These are phyloP conservation scores for Xylariaceae sp. DNA, from an alignment of 2,329 filamentous ascomycete genomes.

Conservation along the genomic window DNA sequence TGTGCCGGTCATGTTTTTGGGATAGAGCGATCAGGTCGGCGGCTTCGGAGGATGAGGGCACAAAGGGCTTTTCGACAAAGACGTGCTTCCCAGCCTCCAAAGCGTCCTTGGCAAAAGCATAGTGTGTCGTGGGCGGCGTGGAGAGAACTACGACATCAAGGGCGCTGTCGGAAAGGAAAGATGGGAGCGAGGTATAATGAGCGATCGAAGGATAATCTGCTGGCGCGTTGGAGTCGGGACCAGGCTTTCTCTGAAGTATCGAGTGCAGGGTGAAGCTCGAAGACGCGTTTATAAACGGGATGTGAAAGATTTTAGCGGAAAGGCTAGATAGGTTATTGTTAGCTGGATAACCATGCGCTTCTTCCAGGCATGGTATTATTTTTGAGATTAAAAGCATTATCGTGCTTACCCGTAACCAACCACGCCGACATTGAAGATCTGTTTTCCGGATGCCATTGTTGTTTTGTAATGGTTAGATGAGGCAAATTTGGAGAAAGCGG, in stretches of 20 bases:
- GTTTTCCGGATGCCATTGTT: conserved; percentile 27
- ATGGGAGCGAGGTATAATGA: conserved; percentile 59
- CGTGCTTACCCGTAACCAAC: conserved; percentile 46
- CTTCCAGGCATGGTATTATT: not conserved
- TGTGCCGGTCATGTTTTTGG: conserved; percentile 44
- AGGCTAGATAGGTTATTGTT: conserved; percentile 35
- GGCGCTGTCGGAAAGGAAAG: conserved; percentile 60
- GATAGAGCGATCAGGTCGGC: conserved; percentile 57
- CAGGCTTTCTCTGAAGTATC: conserved; percentile 71
- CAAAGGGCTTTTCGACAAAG: conserved; percentile 79
- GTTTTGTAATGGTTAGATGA: conserved; percentile 5
- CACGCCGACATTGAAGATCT: conserved; percentile 47
- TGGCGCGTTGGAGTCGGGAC: conserved; percentile 60
- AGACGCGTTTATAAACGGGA: conserved; percentile 67
- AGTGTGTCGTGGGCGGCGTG: conserved; percentile 70
- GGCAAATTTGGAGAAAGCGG: not conserved
- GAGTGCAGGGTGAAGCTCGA: conserved; percentile 65
- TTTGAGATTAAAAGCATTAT: conserved; percentile 1
- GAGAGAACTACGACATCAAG: conserved; percentile 69
- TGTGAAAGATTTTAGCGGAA: conserved; percentile 77
- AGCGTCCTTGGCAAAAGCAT: conserved; percentile 58
- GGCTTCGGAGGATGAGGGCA: conserved; percentile 66
- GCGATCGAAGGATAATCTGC: conserved; percentile 63
- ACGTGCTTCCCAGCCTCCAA: conserved; percentile 72
- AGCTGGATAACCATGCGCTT: not conserved